phyloP scores from a whole-genome alignment of 768 basidiomycete species.

The Chalciporus chontae region DNA sequence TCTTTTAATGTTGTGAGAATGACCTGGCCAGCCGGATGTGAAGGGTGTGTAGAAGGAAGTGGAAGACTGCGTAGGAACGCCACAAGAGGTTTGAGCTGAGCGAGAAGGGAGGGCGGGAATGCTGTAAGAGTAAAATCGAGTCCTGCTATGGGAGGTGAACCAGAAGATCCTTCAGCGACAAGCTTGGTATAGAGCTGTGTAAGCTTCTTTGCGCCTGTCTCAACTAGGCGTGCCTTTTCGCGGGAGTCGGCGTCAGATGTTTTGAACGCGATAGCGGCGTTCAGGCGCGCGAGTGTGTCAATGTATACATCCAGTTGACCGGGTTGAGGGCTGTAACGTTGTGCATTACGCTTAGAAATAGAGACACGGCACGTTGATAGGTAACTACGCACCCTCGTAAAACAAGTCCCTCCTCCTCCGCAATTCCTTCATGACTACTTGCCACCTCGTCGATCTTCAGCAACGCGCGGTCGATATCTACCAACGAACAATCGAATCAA shows the following conservation, averaged over 20 bases:
- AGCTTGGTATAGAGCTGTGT: slow-evolving; percentile 81
- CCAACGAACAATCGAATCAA: neutral
- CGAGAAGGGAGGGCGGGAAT: slow-evolving; percentile 52
- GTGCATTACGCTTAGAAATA: neutral
- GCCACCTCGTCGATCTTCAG: slow-evolving; percentile 77
- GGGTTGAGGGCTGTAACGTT: slow-evolving; percentile 56
- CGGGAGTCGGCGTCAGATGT: slow-evolving; percentile 51
- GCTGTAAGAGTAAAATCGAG: slow-evolving; percentile 50
- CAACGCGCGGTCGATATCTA: slow-evolving; percentile 80
- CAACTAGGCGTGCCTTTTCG: slow-evolving; percentile 70
- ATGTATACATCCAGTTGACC: slow-evolving; percentile 63
- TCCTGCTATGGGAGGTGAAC: slow-evolving; percentile 60
- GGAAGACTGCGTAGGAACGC: slow-evolving; percentile 69
- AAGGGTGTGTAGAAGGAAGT: slow-evolving; percentile 75
- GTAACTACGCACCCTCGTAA: slow-evolving; percentile 56
- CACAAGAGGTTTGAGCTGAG: slow-evolving; percentile 60
- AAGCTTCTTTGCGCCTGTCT: slow-evolving; percentile 81
- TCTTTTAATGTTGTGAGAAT: slow-evolving; percentile 68
- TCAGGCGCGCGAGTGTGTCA: slow-evolving; percentile 71
- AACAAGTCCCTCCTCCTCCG: slow-evolving; percentile 75
- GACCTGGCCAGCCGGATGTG: slow-evolving; percentile 67
- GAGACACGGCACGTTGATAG: neutral
- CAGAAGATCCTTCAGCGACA: slow-evolving; percentile 83
- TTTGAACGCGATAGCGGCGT: slow-evolving; percentile 77
- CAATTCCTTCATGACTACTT: slow-evolving; percentile 70